phyloP scores from a whole-genome alignment of 176 grass and related monocot genomes.

The Oryza coarctata region DNA sequence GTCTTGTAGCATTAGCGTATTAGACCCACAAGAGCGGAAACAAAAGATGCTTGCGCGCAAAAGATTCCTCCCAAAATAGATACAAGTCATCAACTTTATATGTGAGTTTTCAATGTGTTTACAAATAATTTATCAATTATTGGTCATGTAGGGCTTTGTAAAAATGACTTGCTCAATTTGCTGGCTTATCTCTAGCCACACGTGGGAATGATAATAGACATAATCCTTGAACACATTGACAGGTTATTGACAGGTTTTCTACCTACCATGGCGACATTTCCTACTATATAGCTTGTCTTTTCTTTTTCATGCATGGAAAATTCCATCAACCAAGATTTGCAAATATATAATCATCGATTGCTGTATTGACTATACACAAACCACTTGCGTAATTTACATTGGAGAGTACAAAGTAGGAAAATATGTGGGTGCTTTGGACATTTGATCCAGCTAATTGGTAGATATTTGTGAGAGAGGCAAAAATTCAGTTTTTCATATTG shows the following conservation, averaged over 20 bases:
- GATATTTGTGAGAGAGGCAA: not conserved
- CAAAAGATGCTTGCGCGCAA: not conserved
- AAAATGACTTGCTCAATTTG: not conserved
- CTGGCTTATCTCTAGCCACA: not conserved
- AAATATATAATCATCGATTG: not conserved
- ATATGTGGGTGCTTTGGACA: not conserved
- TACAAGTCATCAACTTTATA: not conserved
- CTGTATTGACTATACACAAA: not conserved
- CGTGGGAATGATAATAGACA: not conserved
- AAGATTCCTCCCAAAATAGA: not conserved
- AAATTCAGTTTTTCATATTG: not conserved
- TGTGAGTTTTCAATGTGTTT: not conserved
- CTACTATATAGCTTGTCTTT: not conserved
- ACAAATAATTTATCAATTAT: not conserved
- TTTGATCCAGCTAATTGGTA: not conserved
- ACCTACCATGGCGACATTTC: not conserved
- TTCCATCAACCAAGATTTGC: not conserved
- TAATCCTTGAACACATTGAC: not conserved
- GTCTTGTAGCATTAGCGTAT: not conserved
- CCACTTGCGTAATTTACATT: not conserved
- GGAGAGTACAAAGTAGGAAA: not conserved
- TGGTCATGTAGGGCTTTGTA: not conserved
- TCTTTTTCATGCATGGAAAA: not conserved
- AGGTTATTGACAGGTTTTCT: not conserved
- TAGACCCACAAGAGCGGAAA: not conserved